Conservation (phyloP, 495 filamentous ascomycete species). For the Trichoderma gamsii region DNA sequence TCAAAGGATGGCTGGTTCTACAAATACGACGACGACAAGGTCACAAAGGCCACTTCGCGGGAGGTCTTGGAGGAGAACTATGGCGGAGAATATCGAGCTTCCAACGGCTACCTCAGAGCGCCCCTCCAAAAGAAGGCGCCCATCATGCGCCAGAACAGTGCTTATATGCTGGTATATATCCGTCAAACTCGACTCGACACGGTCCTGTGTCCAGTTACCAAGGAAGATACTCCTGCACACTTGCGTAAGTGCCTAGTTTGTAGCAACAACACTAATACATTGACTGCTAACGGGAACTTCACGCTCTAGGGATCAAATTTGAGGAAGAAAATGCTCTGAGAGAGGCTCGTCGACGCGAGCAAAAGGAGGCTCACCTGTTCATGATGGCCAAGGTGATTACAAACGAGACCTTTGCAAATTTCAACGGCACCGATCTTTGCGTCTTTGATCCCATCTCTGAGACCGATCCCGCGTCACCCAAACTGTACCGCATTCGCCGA, state of each 20-base stretch:
- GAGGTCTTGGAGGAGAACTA: conserved; percentile 96
- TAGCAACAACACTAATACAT: not conserved
- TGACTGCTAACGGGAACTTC: conserved; percentile 27
- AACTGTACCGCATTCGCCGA: conserved; percentile 62
- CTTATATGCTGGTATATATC: conserved; percentile 98
- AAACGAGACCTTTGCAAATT: conserved; percentile 67
- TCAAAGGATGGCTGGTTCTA: conserved; percentile 89
- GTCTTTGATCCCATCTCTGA: conserved; percentile 53
- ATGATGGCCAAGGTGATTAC: conserved; percentile 74
- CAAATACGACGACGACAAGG: conserved; percentile 94
- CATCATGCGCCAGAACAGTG: conserved; percentile 55
- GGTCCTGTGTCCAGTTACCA: conserved; percentile 66
- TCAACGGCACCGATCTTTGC: conserved; percentile 82
- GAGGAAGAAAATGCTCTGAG: conserved; percentile 72
- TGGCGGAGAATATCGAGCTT: conserved; percentile 75
- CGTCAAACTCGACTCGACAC: conserved; percentile 76
- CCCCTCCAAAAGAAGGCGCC: conserved; percentile 39
- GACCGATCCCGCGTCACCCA: conserved; percentile 53
- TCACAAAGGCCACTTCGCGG: conserved; percentile 83
- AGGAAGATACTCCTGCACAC: conserved; percentile 74
- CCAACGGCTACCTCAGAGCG: conserved; percentile 34
- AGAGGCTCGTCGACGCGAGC: conserved; percentile 72
- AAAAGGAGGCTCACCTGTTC: conserved; percentile 89
- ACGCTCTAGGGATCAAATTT: conserved; percentile 53
- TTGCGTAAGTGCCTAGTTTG: conserved; percentile 51